Base-by-base conservation (phyloP, 768 basidiomycete genomes). In the Rhizopogon rudus region DNA sequence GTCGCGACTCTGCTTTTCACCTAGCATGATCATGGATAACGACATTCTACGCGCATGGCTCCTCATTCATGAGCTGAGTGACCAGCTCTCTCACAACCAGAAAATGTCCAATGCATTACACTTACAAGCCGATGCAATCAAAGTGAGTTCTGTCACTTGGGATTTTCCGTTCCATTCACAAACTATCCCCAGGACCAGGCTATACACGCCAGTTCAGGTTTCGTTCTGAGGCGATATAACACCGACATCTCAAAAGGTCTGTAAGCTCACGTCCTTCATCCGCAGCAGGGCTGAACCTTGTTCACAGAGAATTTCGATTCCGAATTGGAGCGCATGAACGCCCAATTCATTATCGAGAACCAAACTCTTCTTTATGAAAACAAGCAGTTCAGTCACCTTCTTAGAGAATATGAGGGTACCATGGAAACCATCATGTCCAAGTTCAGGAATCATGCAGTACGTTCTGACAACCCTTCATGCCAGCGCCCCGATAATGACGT, bases 381-480 rank as follows among this genome's bases (percentile, higher is more conserved):
- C 76, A 94, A 91, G 68, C 96, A 98, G 66, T 80, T 98, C 31
- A 87, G 87, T 60, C 63, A 83, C 28, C 77, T 99, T 28, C 76
- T 98, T 54, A 95, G 94, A 65, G 97, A 99, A 70, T 96, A 98
- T 67, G 95, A 98, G 68, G 77, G 78, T 52, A 97, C 95, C 3
- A 81, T 99, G 77, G 95, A 98, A 63, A 94, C 86, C 29, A 91
- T 98, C 67, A 98, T 99, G 97, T 74, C 84, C 51, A 98, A 98
- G 72, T 98, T 98, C 68, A 81, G 95, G 56, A 87, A 86, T 56
- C 88, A 98, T 65, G 86, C 92, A 12, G 94, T 96, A 63, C 64
- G 91, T 79, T 56, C 25, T 44, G 51, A 42, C 25, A 35, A 35
- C 44, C 12, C 16, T 51, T 55, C 51, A 37, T 37, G 5, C 48